A percentile compares a stretch with the other conserved stretches of the same genome.
These are phyloP conservation scores for Corynespora cassiicola DNA, from an alignment of 2,329 filamentous ascomycete genomes.

Conservation along the genomic window DNA sequence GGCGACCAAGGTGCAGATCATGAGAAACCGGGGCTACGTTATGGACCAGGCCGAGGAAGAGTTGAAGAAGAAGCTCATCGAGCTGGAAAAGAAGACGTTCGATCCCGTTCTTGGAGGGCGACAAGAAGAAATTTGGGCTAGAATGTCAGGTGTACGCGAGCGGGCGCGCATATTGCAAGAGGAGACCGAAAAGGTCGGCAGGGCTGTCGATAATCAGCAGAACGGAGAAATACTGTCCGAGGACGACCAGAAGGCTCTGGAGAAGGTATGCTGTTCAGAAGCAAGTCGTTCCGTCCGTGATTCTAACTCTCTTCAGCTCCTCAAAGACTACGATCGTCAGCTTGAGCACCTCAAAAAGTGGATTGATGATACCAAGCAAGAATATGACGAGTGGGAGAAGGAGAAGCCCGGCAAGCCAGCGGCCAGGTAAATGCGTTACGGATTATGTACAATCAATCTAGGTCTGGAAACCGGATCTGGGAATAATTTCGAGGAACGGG, in stretches of 20 bases:
- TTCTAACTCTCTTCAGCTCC: slow-evolving; percentile 60
- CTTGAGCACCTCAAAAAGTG: slow-evolving; percentile 75
- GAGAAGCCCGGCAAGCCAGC: slow-evolving; percentile 30
- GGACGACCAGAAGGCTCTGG: slow-evolving; percentile 73
- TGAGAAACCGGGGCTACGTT: slow-evolving; percentile 82
- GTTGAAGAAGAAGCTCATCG: slow-evolving; percentile 73
- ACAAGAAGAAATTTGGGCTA: slow-evolving; percentile 85
- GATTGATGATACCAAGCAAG: slow-evolving; percentile 63
- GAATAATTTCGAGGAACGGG: slow-evolving; percentile 13
- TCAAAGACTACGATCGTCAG: slow-evolving; percentile 84
- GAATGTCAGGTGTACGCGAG: slow-evolving; percentile 76
- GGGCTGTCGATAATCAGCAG: slow-evolving; percentile 54
- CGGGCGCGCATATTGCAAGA: slow-evolving; percentile 74
- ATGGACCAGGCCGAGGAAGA: slow-evolving; percentile 81
- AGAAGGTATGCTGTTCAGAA: slow-evolving; percentile 68
- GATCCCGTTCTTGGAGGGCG: slow-evolving; percentile 78
- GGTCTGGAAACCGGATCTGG: slow-evolving; percentile 9
- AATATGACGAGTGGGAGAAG: slow-evolving; percentile 63
- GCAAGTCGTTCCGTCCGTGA: not conserved
- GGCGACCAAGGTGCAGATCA: slow-evolving; percentile 79
- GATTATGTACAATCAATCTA: slow-evolving; percentile 12
- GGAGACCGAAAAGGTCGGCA: slow-evolving; percentile 73
- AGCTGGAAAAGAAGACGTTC: slow-evolving; percentile 71
- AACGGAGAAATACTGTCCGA: slow-evolving; percentile 64
- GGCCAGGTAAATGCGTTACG: slow-evolving; percentile 21